Base-by-base conservation (phyloP, 2,329 filamentous ascomycete species). In the Thielaviopsis musarum region DNA sequence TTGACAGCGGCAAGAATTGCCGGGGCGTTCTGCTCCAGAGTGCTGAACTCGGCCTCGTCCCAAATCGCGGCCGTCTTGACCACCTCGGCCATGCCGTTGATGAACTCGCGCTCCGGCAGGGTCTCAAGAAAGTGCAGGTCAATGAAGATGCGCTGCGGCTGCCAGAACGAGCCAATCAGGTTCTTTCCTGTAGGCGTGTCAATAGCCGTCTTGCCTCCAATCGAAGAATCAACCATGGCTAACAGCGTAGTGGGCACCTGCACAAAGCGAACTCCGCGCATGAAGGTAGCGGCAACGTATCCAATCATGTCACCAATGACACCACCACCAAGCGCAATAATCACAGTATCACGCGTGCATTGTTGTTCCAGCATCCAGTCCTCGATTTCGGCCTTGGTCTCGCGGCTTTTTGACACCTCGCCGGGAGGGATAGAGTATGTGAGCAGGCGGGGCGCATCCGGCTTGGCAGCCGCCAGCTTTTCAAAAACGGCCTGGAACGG, bases 1-100 rank as follows among this genome's bases (percentile, higher is more conserved):
- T 56, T 57, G 41, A 61, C 54, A 17, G 59, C 54, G 1, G 56
- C 48, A 67, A 96, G 78, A 57, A 98, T 90, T 5, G 78, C 73
- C 45, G 84, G 75, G 1, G 91, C 90, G 66, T 93, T 88, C 65
- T 86, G 77, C 69, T 98, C 93, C 19, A 98, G 76, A 13, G 85
- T 74, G 52, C 84, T 79, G 69, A 98, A 98, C 68, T 96, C 91
- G 10, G 77, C 73, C 71, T 94, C 89, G 67, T 95, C 83, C 82
- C 91, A 96, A 66, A 98, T 97, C 58, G 93, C 93, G 2, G 93
- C 93, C 3, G 93, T 98, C 80, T 96, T 96, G 70, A 96, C 80
- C 30, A 98, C 91, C 74, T 98, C 93, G 26, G 91, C 93, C 91
- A 98, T 96, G 62, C 93, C 93, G 70, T 98, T 98, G 72, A 96